phyloP scores from a whole-genome alignment of 2,329 filamentous ascomycete genomes.

The Phoma sp. region DNA sequence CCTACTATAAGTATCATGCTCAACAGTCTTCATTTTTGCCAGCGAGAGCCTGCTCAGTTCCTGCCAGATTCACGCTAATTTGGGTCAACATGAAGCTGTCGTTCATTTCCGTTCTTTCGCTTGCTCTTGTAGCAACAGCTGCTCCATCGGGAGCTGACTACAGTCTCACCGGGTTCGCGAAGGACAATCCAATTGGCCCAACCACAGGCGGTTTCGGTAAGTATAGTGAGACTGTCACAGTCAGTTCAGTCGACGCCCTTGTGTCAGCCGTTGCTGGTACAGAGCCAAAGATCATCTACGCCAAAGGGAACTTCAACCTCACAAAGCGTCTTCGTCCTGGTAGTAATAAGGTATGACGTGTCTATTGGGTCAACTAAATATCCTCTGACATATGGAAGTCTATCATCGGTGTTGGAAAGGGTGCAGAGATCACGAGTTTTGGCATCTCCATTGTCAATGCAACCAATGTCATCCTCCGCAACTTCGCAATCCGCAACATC shows the following conservation, averaged over 20 bases:
- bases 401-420: slow-evolving; percentile 43
- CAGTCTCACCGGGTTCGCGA: slow-evolving; percentile 40
- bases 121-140: slow-evolving; percentile 26
- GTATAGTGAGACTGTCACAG: slow-evolving; percentile 36
- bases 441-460: slow-evolving; percentile 61
- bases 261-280: slow-evolving; percentile 34
- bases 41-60: slow-evolving; percentile 3
- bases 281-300: slow-evolving; percentile 49
- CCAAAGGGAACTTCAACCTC: slow-evolving; percentile 52
- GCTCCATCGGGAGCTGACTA: slow-evolving; percentile 31
- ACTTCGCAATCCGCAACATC: slow-evolving; percentile 66
- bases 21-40: neutral
- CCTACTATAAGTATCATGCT: slow-evolving; percentile 16
- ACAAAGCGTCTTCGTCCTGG: slow-evolving; percentile 52
- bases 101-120: slow-evolving; percentile 23
- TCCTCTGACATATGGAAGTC: slow-evolving; percentile 33
- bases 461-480: slow-evolving; percentile 68
- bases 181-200: slow-evolving; percentile 42
- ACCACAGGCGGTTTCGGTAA: slow-evolving; percentile 42
- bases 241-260: slow-evolving; percentile 35
- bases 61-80: slow-evolving; percentile 1
- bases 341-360: slow-evolving; percentile 43
- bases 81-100: slow-evolving; percentile 35
- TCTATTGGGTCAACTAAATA: slow-evolving; percentile 24
- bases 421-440: slow-evolving; percentile 50